These are phyloP conservation scores for Neonectria faginata DNA, from an alignment of 2,329 filamentous ascomycete species.

Conservation along the genomic window DNA sequence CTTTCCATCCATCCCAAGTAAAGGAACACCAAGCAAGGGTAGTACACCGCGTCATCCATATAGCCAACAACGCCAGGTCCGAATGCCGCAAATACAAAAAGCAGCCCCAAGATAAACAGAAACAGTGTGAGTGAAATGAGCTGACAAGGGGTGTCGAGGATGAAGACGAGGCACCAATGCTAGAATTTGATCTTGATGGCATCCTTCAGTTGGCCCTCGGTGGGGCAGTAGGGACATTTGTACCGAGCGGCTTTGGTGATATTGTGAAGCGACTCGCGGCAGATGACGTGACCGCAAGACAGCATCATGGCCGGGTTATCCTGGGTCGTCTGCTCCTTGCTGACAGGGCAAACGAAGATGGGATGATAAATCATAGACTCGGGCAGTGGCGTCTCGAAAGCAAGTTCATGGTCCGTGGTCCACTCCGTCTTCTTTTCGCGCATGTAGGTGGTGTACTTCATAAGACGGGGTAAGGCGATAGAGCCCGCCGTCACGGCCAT, in stretches of 20 bases:
- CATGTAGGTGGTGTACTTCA: conserved; percentile 90
- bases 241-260: conserved; percentile 83
- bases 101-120: not conserved
- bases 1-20: conserved; percentile 24
- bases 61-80: conserved; percentile 31
- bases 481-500: conserved; percentile 92
- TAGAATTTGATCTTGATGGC: conserved; percentile 78
- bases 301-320: conserved; percentile 96
- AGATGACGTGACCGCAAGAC: conserved; percentile 94
- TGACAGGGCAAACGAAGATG: conserved; percentile 97
- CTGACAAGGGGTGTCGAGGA: not conserved
- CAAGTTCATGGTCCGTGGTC: conserved; percentile 91
- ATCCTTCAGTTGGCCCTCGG: conserved; percentile 81
- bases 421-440: conserved; percentile 92
- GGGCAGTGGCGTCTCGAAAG: conserved; percentile 76
- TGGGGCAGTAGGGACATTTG: conserved; percentile 97
- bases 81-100: conserved; percentile 11
- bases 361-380: conserved; percentile 82
- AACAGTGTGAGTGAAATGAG: not conserved
- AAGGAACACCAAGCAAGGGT: conserved; percentile 8
- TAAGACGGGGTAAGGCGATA: conserved; percentile 87
- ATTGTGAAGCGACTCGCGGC: conserved; percentile 82
- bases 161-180: not conserved
- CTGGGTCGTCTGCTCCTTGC: conserved; percentile 95
- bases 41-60: conserved; percentile 8